These are phyloP conservation scores for Trichoderma sp. DNA, from an alignment of 2,329 filamentous ascomycete species.

Conservation along the genomic window DNA sequence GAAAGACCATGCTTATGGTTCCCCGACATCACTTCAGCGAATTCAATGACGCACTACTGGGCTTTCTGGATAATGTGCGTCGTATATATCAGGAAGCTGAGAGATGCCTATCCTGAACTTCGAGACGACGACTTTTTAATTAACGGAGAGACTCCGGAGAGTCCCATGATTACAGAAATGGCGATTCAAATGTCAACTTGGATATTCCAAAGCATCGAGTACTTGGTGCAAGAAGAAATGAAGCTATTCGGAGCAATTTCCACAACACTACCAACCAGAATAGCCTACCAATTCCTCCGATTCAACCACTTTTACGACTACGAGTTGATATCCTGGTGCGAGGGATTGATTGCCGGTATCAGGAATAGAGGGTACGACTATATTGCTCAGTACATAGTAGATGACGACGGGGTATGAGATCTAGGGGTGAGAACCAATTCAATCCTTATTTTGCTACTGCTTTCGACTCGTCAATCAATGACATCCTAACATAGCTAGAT, in stretches of 20 bases:
- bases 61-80: conserved; percentile 42
- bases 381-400: conserved; percentile 17
- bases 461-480: background rate
- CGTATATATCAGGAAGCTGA: conserved; percentile 31
- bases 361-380: conserved; percentile 14
- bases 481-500: background rate
- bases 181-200: conserved; percentile 30
- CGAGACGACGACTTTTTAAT: background rate
- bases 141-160: conserved; percentile 17
- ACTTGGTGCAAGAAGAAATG: conserved; percentile 43
- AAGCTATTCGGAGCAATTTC: conserved; percentile 44
- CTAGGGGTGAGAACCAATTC: background rate
- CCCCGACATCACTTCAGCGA: conserved; percentile 40
- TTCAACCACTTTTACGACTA: background rate
- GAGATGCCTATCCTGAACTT: conserved; percentile 8
- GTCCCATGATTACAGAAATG: conserved; percentile 18
- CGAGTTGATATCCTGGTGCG: conserved; percentile 5
- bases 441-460: background rate
- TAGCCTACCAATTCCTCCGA: conserved; percentile 26
- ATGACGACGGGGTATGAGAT: conserved; percentile 13
- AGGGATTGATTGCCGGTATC: conserved; percentile 14
- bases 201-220: conserved; percentile 41
- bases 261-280: conserved; percentile 35
- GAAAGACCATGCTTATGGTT: conserved; percentile 34
- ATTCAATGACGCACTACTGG: conserved; percentile 43